Evolutionary conservation across 352 stramenopile species (phyloP).

Genomic region (Pythium sukuiense): DNA sequence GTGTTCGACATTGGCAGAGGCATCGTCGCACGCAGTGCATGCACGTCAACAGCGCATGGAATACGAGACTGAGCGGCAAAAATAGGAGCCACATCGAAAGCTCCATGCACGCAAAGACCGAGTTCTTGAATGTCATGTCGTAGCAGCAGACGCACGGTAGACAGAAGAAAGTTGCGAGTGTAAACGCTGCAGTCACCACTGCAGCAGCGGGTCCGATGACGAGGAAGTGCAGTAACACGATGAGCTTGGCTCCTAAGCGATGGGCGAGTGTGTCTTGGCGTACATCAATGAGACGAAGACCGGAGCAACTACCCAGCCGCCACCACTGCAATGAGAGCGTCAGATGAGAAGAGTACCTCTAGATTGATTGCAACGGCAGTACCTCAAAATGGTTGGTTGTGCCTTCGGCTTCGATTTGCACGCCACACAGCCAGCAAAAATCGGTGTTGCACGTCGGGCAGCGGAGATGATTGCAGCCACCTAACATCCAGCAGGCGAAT

Average conservation of each 20-base stretch:
- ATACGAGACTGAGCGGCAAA: slow-evolving; percentile 1
- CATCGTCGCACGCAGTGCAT: neutral
- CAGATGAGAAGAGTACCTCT: too few species aligned
- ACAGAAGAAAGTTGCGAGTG: slow-evolving; percentile 13
- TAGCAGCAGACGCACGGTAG: slow-evolving; percentile 14
- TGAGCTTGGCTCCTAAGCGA: slow-evolving; percentile 1
- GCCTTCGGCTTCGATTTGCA: slow-evolving; percentile 41
- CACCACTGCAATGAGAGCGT: slow-evolving; percentile 16
- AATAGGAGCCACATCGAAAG: slow-evolving; percentile 8
- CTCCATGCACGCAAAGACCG: slow-evolving; percentile 14
- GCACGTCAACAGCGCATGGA: neutral
- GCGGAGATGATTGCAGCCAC: slow-evolving; percentile 69
- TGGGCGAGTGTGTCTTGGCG: slow-evolving; percentile 13
- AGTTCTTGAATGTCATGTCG: slow-evolving; percentile 11
- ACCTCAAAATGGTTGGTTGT: slow-evolving; percentile 23
- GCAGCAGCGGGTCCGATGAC: slow-evolving; percentile 17
- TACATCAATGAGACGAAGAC: slow-evolving; percentile 16
- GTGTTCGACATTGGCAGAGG: neutral
- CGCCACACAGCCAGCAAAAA: slow-evolving; percentile 69
- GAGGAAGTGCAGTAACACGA: slow-evolving; percentile 20
- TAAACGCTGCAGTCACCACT: slow-evolving; percentile 14
- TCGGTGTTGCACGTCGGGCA: slow-evolving; percentile 44
- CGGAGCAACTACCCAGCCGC: slow-evolving; percentile 17
- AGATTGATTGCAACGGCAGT: too few species aligned
- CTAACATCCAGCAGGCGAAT: slow-evolving; percentile 18